A percentile compares a stretch with the other conserved stretches of the same genome.
These are phyloP conservation scores for Rubroboletus satanas DNA, from an alignment of 768 basidiomycete genomes.

Conservation along the genomic window DNA sequence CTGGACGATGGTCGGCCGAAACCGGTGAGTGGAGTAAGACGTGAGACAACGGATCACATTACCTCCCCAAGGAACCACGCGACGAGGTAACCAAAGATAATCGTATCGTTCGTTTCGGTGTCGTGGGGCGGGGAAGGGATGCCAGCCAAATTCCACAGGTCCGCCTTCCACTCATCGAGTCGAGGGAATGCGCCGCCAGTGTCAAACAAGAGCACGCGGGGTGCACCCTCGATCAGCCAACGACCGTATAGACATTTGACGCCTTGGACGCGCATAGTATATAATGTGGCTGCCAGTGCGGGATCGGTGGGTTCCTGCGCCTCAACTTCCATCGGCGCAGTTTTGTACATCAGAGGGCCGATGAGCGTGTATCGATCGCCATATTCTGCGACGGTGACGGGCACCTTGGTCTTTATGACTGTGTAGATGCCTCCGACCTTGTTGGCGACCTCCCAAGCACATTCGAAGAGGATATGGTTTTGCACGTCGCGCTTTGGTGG, in stretches of 20 bases:
- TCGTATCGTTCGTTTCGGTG: slow-evolving; percentile 97
- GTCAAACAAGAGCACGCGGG: slow-evolving; percentile 93
- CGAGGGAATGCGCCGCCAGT: slow-evolving; percentile 82
- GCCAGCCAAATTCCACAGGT: slow-evolving; percentile 97
- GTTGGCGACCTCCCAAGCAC: slow-evolving; percentile 98
- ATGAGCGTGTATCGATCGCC: slow-evolving; percentile 94
- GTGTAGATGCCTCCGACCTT: slow-evolving; percentile 99
- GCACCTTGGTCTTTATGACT: slow-evolving; percentile 99
- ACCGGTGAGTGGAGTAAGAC: slow-evolving; percentile 3
- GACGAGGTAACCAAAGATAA: slow-evolving; percentile 95
- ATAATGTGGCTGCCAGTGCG: slow-evolving; percentile 68
- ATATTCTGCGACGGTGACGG: slow-evolving; percentile 95
- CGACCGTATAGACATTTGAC: slow-evolving; percentile 94
- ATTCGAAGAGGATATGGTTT: slow-evolving; percentile 84
- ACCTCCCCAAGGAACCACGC: slow-evolving; percentile 99
- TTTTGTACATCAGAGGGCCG: slow-evolving; percentile 97
- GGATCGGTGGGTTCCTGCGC: slow-evolving; percentile 83
- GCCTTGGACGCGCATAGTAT: slow-evolving; percentile 83
- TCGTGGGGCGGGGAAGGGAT: slow-evolving; percentile 97
- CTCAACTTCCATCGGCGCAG: slow-evolving; percentile 99
- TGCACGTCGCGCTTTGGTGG: slow-evolving; percentile 62
- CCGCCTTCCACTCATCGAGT: slow-evolving; percentile 98
- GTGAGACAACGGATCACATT: slow-evolving; percentile 29
- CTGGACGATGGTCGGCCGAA: slow-evolving; percentile 35
- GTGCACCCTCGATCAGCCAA: slow-evolving; percentile 98